phyloP scores from a whole-genome alignment of 768 basidiomycete genomes.

The Tricholoma matsutake region DNA sequence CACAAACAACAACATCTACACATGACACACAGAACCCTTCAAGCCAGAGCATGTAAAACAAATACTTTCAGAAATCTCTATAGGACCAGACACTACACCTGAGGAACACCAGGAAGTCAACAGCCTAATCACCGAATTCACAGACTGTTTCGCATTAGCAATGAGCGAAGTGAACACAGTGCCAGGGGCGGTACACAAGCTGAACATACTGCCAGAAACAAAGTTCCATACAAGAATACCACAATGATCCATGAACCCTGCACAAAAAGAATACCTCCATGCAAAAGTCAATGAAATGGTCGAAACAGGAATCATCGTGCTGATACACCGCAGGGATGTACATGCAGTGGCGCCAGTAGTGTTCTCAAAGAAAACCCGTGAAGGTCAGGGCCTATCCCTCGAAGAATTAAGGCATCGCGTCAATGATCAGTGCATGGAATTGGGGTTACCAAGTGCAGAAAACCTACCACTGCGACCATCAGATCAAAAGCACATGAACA shows the following conservation, averaged over 20 bases:
- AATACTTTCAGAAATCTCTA: background rate
- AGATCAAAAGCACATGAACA: background rate
- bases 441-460: background rate
- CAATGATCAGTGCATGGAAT: background rate
- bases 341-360: background rate
- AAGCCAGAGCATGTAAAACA: background rate
- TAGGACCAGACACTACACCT: background rate
- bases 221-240: slow-evolving; percentile 23
- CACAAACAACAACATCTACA: background rate
- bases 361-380: too few species aligned
- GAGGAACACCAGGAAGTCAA: background rate
- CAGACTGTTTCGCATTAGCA: too few species aligned
- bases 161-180: too few species aligned
- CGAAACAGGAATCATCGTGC: background rate
- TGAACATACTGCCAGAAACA: too few species aligned
- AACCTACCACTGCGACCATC: background rate
- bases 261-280: background rate
- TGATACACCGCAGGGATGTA: background rate
- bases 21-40: background rate
- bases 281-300: background rate
- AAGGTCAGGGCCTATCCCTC: too few species aligned
- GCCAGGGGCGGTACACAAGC: too few species aligned
- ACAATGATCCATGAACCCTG: slow-evolving; percentile 16
- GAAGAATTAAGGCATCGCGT: background rate
- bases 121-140: too few species aligned